Evolutionary conservation across 352 stramenopile genomes (phyloP).

Genomic region (Elongisporangium anandrum): DNA sequence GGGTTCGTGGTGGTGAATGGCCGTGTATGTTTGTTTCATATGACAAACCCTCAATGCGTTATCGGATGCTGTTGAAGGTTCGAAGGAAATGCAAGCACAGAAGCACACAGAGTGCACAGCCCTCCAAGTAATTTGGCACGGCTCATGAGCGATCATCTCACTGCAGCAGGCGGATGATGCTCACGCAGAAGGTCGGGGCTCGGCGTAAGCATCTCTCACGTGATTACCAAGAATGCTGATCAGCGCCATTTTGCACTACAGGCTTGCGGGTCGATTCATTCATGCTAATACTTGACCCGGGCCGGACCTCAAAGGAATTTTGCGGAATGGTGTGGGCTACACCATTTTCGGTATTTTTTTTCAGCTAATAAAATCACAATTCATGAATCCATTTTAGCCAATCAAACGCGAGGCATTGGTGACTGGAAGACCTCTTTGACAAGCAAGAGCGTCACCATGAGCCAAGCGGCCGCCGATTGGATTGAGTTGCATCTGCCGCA

Average conservation of each 20-base stretch:
- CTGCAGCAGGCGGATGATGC: no score
- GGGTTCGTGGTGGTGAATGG: neutral
- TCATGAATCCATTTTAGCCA: neutral
- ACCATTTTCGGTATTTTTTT: neutral
- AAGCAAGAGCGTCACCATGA: neutral
- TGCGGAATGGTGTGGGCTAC: neutral
- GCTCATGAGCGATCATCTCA: no score
- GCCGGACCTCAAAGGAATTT: no score
- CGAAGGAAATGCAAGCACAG: neutral
- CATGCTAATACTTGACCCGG: no score
- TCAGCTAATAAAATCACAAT: neutral
- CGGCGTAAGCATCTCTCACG: no score
- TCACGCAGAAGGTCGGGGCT: no score
- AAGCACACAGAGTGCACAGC: no score
- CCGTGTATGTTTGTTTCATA: neutral
- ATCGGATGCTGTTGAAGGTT: neutral
- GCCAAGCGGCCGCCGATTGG: slow-evolving; percentile 14
- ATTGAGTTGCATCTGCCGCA: slow-evolving; percentile 33
- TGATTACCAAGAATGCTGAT: no score
- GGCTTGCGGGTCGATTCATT: no score
- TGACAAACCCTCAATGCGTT: neutral
- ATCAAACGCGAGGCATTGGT: neutral
- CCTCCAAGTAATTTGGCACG: neutral
- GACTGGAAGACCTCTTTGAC: neutral
- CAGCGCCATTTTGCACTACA: no score